phyloP scores from a whole-genome alignment of 2,329 filamentous ascomycete genomes.

The Geoglossum cookeanum region DNA sequence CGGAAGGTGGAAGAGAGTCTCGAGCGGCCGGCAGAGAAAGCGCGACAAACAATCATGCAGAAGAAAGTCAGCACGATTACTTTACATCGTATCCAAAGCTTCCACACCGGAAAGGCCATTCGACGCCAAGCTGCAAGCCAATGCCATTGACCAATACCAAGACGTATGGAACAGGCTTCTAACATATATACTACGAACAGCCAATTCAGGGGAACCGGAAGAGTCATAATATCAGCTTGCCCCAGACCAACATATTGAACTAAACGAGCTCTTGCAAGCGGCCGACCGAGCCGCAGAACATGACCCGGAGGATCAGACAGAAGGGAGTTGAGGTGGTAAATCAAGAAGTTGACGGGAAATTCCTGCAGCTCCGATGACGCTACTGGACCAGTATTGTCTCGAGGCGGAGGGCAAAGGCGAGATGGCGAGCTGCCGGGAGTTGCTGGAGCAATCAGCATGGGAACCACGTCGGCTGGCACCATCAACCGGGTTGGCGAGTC shows the following conservation, averaged over 20 bases:
- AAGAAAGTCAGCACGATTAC: neutral
- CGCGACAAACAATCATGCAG: neutral
- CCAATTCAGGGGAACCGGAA: neutral
- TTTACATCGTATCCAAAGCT: neutral
- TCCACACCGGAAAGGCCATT: neutral
- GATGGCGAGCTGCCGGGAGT: neutral
- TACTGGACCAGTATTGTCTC: neutral
- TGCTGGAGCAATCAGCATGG: neutral
- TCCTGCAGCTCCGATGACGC: neutral
- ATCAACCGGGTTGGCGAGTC: neutral
- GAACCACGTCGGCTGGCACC: neutral
- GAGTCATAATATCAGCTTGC: neutral
- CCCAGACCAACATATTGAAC: neutral
- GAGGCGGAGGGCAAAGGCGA: neutral
- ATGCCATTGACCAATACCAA: neutral
- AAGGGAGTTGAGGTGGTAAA: neutral
- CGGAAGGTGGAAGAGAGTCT: neutral
- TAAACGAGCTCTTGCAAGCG: neutral
- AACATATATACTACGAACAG: neutral
- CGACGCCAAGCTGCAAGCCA: neutral
- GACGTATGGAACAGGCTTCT: neutral
- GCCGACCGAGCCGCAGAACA: neutral
- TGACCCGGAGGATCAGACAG: neutral
- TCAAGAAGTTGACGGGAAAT: neutral
- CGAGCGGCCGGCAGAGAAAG: neutral